Evolutionary conservation across 176 grass and related monocot genomes (phyloP).

Genomic region (Cenchrus americanus): DNA sequence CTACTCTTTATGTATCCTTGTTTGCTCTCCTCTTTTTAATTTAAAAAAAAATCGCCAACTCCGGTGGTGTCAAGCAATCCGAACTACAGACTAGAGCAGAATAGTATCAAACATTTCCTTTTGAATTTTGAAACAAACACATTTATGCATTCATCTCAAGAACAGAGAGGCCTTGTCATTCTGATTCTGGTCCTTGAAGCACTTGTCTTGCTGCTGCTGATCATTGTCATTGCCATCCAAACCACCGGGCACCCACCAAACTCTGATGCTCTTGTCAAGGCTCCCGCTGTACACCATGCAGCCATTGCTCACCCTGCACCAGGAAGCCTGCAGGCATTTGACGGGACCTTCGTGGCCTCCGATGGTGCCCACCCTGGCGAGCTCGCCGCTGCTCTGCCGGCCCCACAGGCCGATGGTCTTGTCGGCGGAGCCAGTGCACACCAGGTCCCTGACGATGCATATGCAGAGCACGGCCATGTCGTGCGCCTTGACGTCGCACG

Average conservation of each 20-base stretch:
- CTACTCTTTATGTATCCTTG: not conserved
- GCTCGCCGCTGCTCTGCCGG: constrained; percentile 29
- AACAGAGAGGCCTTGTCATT: constrained; percentile 31
- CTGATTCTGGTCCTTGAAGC: constrained; percentile 10
- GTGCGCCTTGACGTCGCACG: constrained; percentile 75
- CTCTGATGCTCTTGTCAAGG: constrained; percentile 87
- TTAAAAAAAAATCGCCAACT: not conserved
- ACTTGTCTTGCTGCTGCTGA: constrained; percentile 6
- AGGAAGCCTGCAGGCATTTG: constrained; percentile 77
- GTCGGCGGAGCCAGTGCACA: constrained; percentile 84
- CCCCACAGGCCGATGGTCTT: constrained; percentile 82
- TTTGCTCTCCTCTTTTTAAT: not conserved
- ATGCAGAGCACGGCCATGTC: constrained; percentile 77
- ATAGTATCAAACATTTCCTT: not conserved
- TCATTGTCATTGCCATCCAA: not conserved
- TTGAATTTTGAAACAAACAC: not conserved
- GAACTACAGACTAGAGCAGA: not conserved
- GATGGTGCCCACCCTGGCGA: constrained; percentile 51
- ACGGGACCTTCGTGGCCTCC: constrained; percentile 82
- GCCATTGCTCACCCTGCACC: constrained; percentile 57
- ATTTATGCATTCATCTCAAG: constrained; percentile 43
- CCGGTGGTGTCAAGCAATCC: constrained; percentile 20
- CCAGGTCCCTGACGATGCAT: constrained; percentile 59
- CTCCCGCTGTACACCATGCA: constrained; percentile 89
- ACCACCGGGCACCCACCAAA: constrained; percentile 78